phyloP scores from a whole-genome alignment of 1,139 yeast genomes.

The Suhomyces guaymorum region DNA sequence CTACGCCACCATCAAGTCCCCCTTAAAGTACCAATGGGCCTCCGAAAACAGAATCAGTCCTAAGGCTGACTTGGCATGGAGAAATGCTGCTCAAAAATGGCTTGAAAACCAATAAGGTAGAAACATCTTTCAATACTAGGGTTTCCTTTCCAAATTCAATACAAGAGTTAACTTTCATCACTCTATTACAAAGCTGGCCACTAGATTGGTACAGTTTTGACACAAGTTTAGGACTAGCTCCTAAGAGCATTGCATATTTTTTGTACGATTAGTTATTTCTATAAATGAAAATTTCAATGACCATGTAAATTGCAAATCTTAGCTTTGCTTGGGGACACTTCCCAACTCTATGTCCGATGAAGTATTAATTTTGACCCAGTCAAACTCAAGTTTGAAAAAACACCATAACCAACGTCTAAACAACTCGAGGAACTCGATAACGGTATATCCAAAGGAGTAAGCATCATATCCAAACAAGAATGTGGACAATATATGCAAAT shows the following conservation, averaged over 20 bases:
- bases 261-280: conserved; percentile 7
- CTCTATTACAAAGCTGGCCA: too few relatives aligned
- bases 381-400: conserved; percentile 78
- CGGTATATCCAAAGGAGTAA: conserved; percentile 59
- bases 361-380: conserved; percentile 49
- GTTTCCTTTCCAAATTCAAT: too few relatives aligned
- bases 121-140: too few relatives aligned
- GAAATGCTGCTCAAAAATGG: conserved; percentile 51
- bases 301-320: conserved; percentile 2
- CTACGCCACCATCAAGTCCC: conserved; percentile 45
- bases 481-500: conserved; percentile 18
- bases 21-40: conserved; percentile 46
- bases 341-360: conserved; percentile 16
- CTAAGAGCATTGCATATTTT: conserved; percentile 2
- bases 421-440: conserved; percentile 71
- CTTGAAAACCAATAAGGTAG: conserved; percentile 30
- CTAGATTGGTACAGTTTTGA: too few relatives aligned
- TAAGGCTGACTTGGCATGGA: conserved; percentile 55
- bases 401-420: conserved; percentile 89
- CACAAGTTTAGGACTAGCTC: too few relatives aligned
- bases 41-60: conserved; percentile 49
- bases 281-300: conserved; percentile 3
- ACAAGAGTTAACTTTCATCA: too few relatives aligned
- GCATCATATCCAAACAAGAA: conserved; percentile 48
- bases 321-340: conserved; percentile 9